Base-by-base conservation (phyloP, 2,329 filamentous ascomycete species). In the Aspergillus amoenus region DNA sequence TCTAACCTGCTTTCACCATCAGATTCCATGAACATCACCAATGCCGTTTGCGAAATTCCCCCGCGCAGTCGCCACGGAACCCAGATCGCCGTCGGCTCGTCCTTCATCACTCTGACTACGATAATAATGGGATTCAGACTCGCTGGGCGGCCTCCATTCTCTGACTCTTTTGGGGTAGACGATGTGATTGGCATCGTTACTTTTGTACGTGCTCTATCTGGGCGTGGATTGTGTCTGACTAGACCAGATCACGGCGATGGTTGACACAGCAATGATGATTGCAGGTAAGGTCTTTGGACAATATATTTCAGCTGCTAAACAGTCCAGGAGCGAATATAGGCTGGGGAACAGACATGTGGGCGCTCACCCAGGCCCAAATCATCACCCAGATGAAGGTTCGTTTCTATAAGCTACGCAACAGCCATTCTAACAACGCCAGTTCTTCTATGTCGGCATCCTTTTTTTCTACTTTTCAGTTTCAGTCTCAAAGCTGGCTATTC, bases 291-390 rank as follows among this genome's bases (percentile, higher is more conserved):
- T 2, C 34, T 44, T 39, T 7, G 9, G 1, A 30, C 27, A 3
- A 0, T 27, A 27, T 13, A 15, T 45, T 9, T 22, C 24, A 5
- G 21, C 15, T n/a, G 8, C 7, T 39, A 8, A 24, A 8, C 0
- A 15, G 13, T 7, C 34, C 9, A 56, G 55, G 42, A 7, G 43
- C 55, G 8, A 22, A 13, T 8, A 2, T 45, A 1, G 55, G 55
- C 34, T 56, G 55, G 55, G 55, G 55, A 13, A 47, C 37, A 12
- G 55, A 56, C 18, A 56, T 56, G 55, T 56, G 55, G 55, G 48
- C 55, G 8, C 34, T 56, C 5, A 47, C 15, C 4, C 12, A 12
- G 12, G 32, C 32, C 3, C n/a, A 52, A 11, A 47, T 56, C 22
- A 56, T 45, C 11, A 2, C 7, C 13, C 48, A 39, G 12, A 56